Base-by-base conservation (phyloP, 306 rosid genomes). In the Herpetospermum pedunculosum region DNA sequence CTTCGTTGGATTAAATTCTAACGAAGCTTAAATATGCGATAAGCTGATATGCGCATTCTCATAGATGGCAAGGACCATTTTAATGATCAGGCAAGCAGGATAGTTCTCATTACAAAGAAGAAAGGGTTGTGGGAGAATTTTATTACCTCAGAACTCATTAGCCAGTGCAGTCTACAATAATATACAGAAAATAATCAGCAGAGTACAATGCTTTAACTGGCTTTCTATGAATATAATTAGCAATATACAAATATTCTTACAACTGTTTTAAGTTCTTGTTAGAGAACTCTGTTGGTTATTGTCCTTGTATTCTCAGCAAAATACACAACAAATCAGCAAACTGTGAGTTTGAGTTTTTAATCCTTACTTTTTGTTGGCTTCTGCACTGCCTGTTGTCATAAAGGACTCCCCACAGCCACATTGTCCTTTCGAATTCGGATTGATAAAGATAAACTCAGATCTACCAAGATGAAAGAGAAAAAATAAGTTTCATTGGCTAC, bases 351-450 rank as follows among this genome's bases (percentile, higher is more conserved):
- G 30, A 38, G 69, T 62, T 34, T 8, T 62, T 34, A 12, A n/a
- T 11, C 52, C 16, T 43, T 70, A 26, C 44, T 44, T 58, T 83
- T 88, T 47, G 72, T 88, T 47, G 72, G 87, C 83, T 55, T 85
- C 89, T 11, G 77, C 43, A 73, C 75, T 75, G 76, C 84, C 13
- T 46, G 86, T 87, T 54, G 96, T 90, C 96, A 90, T 85, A 81
- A 90, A 90, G 59, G 96, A 90, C 77, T 90, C 96, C 59, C 98
- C 98, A 70, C 98, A 93, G 35, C 98, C 98, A 84, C 98, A 93
- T 74, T 93, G 94, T 48, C 97, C 98, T 86, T 90, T 89, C 6
- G 98, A 93, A 80, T 93, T 93, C 50, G 98, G 98, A 78, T 94
- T 94, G 75, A 94, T 81, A 65, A 94, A 94, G 50, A 94, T 79